Evolutionary conservation across 768 basidiomycete species (phyloP), one percentile per base, ranked within the genome.

Genomic region (Pleurotus platypus): DNA sequence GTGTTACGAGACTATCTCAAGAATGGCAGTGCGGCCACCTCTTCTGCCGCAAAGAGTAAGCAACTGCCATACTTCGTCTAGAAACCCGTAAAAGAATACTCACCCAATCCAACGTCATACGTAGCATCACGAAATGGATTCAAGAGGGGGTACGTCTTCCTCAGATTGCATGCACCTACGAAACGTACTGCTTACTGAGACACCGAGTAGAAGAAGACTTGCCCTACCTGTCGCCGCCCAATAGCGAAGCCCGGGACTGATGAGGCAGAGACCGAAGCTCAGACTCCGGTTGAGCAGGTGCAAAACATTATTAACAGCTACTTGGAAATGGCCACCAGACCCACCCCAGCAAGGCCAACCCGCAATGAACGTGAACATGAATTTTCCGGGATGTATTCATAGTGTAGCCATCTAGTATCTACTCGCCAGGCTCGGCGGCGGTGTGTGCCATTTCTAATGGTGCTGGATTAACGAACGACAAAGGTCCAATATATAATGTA

Each of bases 21-120:
- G 57, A 77, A 62, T 70, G 77, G 75, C 78, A 80, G 59, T 82
- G 84, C 60, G 78, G 82, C 3, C 90, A 93, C 66, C 62, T 87
- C n/a, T 92, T 92, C 64, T 92, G 90, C 67, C 79, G 88, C 62
- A 84, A 83, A 74, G 90, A 92, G 90, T 92, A 72, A 72, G 67
- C 46, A 57, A 43, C 42, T 55, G 16, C 51, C 48, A n/a, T 40
- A 42, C 56, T 43, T 39, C 56, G 30, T 24, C 57, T 56, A 60
- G 56, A 42, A 40, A 13, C 39, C 40, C 47, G 24, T 26, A 26
- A 26, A 26, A 57, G 42, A 55, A 46, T n/a, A 64, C 67, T 24
- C 67, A n/a, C 30, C 56, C 24, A 26, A 26, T 26, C 24, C 24
- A 26, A 26, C 24, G 59, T 35, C 37, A 13, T 27, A 20, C 20